Evolutionary conservation across 371 early-diverging fungal genomes (phyloP).

Genomic region (Mortierella sp.): DNA sequence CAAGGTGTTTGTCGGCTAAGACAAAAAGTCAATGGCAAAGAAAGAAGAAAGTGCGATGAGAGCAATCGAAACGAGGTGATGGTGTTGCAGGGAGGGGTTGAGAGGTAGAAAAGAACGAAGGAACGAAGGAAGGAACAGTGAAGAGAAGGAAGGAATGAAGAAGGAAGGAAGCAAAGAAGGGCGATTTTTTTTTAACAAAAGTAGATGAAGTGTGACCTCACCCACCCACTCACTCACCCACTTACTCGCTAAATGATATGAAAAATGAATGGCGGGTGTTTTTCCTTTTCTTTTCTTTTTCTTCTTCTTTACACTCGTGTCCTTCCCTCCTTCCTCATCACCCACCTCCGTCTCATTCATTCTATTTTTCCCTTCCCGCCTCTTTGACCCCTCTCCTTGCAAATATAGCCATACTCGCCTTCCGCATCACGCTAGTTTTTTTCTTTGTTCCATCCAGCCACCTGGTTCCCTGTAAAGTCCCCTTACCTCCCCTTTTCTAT

Average conservation of each 20-base stretch:
- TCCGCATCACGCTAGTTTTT: too few relatives aligned
- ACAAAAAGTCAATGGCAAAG: too few relatives aligned
- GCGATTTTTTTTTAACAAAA: background rate
- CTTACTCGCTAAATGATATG: too few relatives aligned
- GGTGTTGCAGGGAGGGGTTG: background rate
- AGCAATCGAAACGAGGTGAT: background rate
- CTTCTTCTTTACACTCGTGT: slow-evolving; percentile 6
- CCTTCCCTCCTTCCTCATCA: background rate
- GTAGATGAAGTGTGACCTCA: too few relatives aligned
- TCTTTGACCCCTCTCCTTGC: background rate
- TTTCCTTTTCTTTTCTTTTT: background rate
- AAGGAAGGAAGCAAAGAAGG: background rate
- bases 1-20: background rate
- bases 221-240: too few relatives aligned
- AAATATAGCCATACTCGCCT: too few relatives aligned
- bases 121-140: background rate
- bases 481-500: background rate
- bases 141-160: background rate
- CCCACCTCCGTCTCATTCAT: too few relatives aligned
- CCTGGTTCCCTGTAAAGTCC: slow-evolving; percentile 7
- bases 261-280: background rate
- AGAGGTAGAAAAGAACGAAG: background rate
- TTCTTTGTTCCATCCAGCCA: too few relatives aligned
- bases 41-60: too few relatives aligned
- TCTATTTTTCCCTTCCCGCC: background rate